Conservation (phyloP, 2,329 filamentous ascomycete species). For the Aspergillus proliferans region DNA sequence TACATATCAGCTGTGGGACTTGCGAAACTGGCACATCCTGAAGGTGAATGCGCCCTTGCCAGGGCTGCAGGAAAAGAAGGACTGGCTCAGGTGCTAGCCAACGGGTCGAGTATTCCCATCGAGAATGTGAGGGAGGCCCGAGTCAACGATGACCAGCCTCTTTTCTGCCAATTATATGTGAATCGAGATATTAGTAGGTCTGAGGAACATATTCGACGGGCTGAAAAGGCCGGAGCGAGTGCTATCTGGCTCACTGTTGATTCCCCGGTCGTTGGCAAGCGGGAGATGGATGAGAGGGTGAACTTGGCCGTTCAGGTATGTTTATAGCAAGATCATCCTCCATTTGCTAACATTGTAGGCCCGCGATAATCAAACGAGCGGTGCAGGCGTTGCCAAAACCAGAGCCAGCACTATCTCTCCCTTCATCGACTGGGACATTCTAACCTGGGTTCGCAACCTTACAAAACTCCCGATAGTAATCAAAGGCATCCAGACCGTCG, state of each 20-base stretch:
- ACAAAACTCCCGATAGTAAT: constrained; percentile 31
- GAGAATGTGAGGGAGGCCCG: constrained; percentile 31
- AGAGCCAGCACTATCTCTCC: constrained; percentile 24
- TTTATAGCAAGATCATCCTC: not conserved
- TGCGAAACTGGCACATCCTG: constrained; percentile 39
- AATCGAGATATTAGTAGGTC: constrained; percentile 24
- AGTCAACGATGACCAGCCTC: constrained; percentile 12
- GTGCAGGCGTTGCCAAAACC: constrained; percentile 24
- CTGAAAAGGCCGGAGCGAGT: constrained; percentile 20
- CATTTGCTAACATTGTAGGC: constrained; percentile 1
- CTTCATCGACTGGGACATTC: constrained; percentile 24
- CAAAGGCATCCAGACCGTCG: constrained; percentile 42
- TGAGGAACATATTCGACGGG: constrained; percentile 19
- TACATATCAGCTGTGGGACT: constrained; percentile 39
- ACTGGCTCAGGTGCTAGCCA: constrained; percentile 33
- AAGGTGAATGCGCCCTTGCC: constrained; percentile 40
- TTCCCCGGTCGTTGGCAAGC: constrained; percentile 27
- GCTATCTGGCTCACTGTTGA: constrained; percentile 32
- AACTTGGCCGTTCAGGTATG: constrained; percentile 21
- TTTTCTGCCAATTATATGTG: constrained; percentile 37
- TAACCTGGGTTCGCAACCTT: constrained; percentile 37
- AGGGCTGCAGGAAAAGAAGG: constrained; percentile 33
- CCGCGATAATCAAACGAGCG: constrained; percentile 5
- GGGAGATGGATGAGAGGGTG: constrained; percentile 27
- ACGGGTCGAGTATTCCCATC: constrained; percentile 36